Evolutionary conservation across 1,284 basidiomycete species (phyloP).

Genomic region (Ganoderma multipileum): DNA sequence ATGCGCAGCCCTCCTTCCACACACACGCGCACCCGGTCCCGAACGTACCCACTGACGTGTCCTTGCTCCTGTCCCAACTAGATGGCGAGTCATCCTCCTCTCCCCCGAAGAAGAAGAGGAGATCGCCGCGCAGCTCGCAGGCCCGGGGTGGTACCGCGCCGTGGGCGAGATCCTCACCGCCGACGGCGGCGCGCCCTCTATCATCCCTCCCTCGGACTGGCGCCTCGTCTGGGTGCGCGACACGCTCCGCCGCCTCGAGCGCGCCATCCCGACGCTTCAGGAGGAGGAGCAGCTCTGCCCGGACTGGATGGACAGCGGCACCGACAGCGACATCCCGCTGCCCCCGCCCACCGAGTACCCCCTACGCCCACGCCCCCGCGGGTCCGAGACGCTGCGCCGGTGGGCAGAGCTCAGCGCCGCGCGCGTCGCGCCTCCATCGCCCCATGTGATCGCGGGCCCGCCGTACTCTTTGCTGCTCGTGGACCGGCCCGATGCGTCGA

Average conservation of each 20-base stretch:
- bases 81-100: conserved; percentile 86
- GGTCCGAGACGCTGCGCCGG: conserved; percentile 64
- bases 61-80: conserved; percentile 37
- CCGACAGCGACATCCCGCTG: conserved; percentile 55
- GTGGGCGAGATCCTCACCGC: conserved; percentile 80
- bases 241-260: conserved; percentile 78
- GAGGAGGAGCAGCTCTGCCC: conserved; percentile 59
- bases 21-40: not conserved
- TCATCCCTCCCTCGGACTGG: conserved; percentile 82
- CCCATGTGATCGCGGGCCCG: conserved; percentile 75
- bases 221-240: conserved; percentile 82
- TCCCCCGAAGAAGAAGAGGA: conserved; percentile 92
- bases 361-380: conserved; percentile 73
- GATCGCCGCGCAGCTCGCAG: conserved; percentile 79
- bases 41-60: conserved; percentile 5
- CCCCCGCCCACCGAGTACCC: conserved; percentile 80
- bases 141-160: conserved; percentile 85
- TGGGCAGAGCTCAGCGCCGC: conserved; percentile 58
- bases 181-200: conserved; percentile 67
- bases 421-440: conserved; percentile 44
- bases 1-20: not conserved
- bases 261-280: conserved; percentile 69
- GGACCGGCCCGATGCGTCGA: conserved; percentile 77
- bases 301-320: conserved; percentile 61
- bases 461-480: conserved; percentile 89